Evolutionary conservation across 305 asterid genomes (phyloP).

Genomic region (Fraxinus sp.): DNA sequence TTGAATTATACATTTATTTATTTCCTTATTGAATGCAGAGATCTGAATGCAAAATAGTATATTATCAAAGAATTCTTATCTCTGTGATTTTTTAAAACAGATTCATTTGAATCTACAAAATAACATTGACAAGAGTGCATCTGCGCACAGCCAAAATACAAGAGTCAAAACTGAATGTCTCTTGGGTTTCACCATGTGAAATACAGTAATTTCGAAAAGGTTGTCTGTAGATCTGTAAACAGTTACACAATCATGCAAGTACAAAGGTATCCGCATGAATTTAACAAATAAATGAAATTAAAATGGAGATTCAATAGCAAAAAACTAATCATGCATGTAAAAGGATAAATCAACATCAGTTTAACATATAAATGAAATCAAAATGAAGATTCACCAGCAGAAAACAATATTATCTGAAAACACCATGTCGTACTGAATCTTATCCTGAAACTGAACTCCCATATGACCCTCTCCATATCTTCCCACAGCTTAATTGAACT

Average conservation of each 20-base stretch:
- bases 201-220: neutral
- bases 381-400: conserved; percentile 1
- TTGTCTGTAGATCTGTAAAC: conserved; percentile 22
- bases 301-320: conserved; percentile 1
- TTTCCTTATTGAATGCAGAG: conserved; percentile 15
- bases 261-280: neutral
- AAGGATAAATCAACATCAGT: neutral
- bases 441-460: neutral
- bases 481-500: conserved; percentile 91
- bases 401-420: neutral
- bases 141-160: neutral
- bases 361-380: neutral
- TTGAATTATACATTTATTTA: neutral
- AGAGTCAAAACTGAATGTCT: neutral
- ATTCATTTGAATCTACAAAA: neutral
- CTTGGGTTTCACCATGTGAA: neutral
- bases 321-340: neutral
- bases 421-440: conserved; percentile 6
- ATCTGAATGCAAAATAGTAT: conserved; percentile 22
- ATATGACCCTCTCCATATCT: conserved; percentile 45
- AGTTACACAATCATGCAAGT: neutral
- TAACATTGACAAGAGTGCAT: neutral
- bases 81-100: neutral
- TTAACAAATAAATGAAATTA: neutral
- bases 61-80: neutral